Base-by-base conservation (phyloP, 441 rosid genomes). In the Raphanus hybrid region DNA sequence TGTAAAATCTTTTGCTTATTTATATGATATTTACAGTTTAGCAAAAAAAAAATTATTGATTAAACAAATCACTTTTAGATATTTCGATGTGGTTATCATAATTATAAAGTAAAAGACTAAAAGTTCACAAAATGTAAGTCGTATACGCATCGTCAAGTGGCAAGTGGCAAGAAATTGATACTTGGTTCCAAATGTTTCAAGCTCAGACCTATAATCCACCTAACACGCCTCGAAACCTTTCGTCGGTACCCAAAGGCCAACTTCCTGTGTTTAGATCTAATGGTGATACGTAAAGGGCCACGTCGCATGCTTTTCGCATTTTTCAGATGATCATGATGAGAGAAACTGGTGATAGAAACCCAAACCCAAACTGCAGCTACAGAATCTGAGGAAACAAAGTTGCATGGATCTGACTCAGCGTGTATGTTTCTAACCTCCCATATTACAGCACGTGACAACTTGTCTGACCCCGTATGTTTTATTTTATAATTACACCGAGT, bases 381-480 rank as follows among this genome's bases (percentile, higher is more conserved):
- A 8, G 43, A 37, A 37, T 50, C 76, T 37, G 3, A 64, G 66
- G 64, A 37, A 37, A 6, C 70, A 70, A 5, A 6, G 27, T 74
- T 75, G 68, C 83, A 27, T 80, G 86, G 86, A 81, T 3, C 52
- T 80, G 92, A 88, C 58, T 86, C 90, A 84, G 86, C 87, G 48
- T 48, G 2, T 8, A 8, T 43, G 4, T 6, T 69, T 15, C 2
- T 26, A 35, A 2, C 85, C 67, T 41, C 23, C 26, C 58, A 69
- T 12, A 0, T 4, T 15, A 3, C 8, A 29, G 79, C 82, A 75
- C 79, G 81, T 80, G 79, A 32, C 43, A 8, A 0, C 7, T 50
- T 74, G 77, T 55, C 80, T 83, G 80, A 70, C 60, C 10, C 39
- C 77, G 63, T 37, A 39, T 35, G 37, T 70, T 74, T 74, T 29